Evolutionary conservation across 495 filamentous ascomycete species (phyloP), one percentile per base, ranked within the genome.

Genomic region (Friedmanniomyces endolithicus): DNA sequence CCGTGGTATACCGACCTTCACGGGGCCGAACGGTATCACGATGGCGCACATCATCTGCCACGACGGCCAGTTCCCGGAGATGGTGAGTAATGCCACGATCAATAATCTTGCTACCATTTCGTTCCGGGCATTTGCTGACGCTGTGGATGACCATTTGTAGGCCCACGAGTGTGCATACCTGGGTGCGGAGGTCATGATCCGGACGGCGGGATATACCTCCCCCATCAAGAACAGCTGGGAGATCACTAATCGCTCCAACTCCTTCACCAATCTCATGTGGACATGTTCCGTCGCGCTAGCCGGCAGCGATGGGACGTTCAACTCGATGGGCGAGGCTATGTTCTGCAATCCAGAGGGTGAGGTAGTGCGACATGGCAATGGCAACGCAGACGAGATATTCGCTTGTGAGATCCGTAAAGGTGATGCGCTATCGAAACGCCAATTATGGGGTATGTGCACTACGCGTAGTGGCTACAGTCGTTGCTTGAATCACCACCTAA

Each of bases 31-130:
- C 20, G 55, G 52, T 24, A 52, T 58, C 49, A 22, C 31, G 8
- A 62, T 62, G 59, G 51, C 55, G 16, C 44, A 58, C 39, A 62
- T 58, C 44, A 62, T 62, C 49, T 62, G 55, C 45, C 59, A 62
- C 44, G 59, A 62, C 24, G 59, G 55, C 12, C 41, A 53, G 44
- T 62, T 62, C 45, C 59, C 59, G 6, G 59, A 58, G 33, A 62
- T 62, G 59, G 37, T 41, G 17, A 19, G 37, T 41, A 16, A 19
- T 6, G 12, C 4, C 17, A 14, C 12, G 4, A 41, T 19, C 37
- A 31, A 31, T 31, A 31, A 4, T 9, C 3, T 3, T 31, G 27
- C 27, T 9, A 9, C 27, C 3, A 31, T 3, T 31, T 9, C 27
- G 9, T 31, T 31, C 9, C 27, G 27, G 4, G 9, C 27, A 14